Evolutionary conservation across 148 eudicot species (phyloP), one percentile per base, ranked within the genome.

Genomic region (Mesembryanthemum crystallinum): DNA sequence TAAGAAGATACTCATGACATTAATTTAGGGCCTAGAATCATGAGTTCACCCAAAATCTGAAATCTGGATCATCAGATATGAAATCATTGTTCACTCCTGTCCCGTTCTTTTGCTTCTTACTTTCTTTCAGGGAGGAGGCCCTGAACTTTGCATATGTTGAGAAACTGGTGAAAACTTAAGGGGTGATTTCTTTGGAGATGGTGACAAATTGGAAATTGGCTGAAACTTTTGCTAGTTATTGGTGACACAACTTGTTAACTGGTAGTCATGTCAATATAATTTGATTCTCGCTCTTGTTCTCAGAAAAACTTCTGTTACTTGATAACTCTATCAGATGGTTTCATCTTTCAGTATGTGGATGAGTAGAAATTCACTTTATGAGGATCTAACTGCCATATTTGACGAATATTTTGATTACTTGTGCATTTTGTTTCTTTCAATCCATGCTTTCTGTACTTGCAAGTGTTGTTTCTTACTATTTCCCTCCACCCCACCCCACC

Each of bases 391-490:
- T 57, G 27, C 25, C 55, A 43, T 11, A 24, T 43, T 55, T 43
- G 35, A 45, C 23, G 12, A 23, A 60, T n/a, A 29, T 49, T 52
- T 33, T 27, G 59, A 35, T 29, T 35, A 12, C 39, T 76, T 28
- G 47, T 59, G 51, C 33, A 17, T 67, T n/a, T 1, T 57, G 61
- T n/a, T 57, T 4, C 18, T n/a, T 17, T 62, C 60, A 43, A 29
- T 58, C 60, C 71, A 59, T 69, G 25, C 64, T 62, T 64, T 70
- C 37, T 71, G 80, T 77, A 70, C 62, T 55, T 74, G 37, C 62
- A 23, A 24, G 68, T 63, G 21, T 47, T 33, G 25, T 27, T 37
- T 65, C 51, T 65, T 13, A 37, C 7, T 72, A 33, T 59, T 17
- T 21, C 29, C 11, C 8, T 5, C 32, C 32, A 12, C 21, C 8